phyloP scores from a whole-genome alignment of 768 basidiomycete genomes.

The Lactarius sanguifluus region DNA sequence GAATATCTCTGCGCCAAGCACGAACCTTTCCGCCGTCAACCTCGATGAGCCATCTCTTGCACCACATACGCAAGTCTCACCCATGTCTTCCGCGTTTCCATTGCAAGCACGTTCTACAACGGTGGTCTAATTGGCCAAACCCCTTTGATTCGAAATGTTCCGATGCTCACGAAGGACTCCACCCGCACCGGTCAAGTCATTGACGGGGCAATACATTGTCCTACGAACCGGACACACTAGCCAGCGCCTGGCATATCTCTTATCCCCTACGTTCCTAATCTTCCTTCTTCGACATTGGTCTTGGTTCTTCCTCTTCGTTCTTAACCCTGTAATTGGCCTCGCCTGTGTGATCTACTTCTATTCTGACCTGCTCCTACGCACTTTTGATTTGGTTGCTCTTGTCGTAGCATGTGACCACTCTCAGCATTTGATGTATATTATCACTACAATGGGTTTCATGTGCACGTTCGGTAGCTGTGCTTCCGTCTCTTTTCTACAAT shows the following conservation, averaged over 20 bases:
- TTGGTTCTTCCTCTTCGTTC: slow-evolving; percentile 8
- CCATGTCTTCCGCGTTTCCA: slow-evolving; percentile 85
- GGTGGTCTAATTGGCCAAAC: slow-evolving; percentile 18
- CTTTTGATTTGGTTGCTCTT: slow-evolving; percentile 19
- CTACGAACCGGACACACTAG: background rate
- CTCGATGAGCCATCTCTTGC: slow-evolving; percentile 38
- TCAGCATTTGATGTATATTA: slow-evolving; percentile 30
- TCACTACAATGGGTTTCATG: slow-evolving; percentile 24
- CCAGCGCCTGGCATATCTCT: slow-evolving; percentile 3
- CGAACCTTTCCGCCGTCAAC: slow-evolving; percentile 30
- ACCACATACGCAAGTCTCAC: slow-evolving; percentile 57
- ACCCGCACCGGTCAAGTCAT: background rate
- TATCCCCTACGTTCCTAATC: slow-evolving; percentile 10
- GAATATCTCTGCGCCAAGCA: slow-evolving; percentile 44
- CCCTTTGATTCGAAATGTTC: background rate
- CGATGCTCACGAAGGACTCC: background rate
- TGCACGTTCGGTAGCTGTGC: slow-evolving; percentile 18
- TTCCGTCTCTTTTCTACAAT: slow-evolving; percentile 12
- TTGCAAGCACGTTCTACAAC: slow-evolving; percentile 34
- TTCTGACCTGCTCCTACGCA: slow-evolving; percentile 15
- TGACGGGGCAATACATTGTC: background rate
- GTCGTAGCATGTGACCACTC: slow-evolving; percentile 19
- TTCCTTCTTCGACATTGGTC: slow-evolving; percentile 2
- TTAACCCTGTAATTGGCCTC: slow-evolving; percentile 17
- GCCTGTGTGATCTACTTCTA: slow-evolving; percentile 20